These are phyloP conservation scores for Spinacia oleracea DNA, from an alignment of 179 eudicot species.

Conservation along the genomic window DNA sequence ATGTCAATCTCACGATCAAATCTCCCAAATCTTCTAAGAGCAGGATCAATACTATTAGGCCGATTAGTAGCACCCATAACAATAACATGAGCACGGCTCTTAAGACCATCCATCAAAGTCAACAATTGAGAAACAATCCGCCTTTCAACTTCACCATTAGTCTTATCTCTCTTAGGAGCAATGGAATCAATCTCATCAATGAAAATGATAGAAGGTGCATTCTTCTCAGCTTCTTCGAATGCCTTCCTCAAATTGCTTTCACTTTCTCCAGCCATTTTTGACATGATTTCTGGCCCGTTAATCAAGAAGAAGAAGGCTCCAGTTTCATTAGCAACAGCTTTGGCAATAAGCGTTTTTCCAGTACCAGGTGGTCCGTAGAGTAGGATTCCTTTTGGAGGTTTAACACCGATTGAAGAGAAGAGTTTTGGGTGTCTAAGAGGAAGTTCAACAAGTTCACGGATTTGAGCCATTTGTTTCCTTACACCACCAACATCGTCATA, in stretches of 20 bases:
- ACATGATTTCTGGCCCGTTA: constrained; percentile 73
- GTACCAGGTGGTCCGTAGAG: constrained; percentile 67
- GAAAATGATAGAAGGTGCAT: constrained; percentile 66
- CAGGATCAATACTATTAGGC: constrained; percentile 70
- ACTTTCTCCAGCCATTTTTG: constrained; percentile 69
- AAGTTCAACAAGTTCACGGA: constrained; percentile 66
- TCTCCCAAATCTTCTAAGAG: constrained; percentile 64
- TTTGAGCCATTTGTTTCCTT: constrained; percentile 76
- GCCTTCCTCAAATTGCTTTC: constrained; percentile 68
- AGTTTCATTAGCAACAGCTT: constrained; percentile 69
- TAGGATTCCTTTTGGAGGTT: constrained; percentile 68
- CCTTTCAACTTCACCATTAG: constrained; percentile 69
- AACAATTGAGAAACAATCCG: constrained; percentile 65
- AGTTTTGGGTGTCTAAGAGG: constrained; percentile 67
- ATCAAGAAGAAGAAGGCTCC: constrained; percentile 64
- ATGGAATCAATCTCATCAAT: constrained; percentile 74
- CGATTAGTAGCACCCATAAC: constrained; percentile 75
- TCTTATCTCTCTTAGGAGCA: constrained; percentile 71
- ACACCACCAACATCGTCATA: constrained; percentile 77
- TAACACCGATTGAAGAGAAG: constrained; percentile 63
- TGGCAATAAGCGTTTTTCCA: constrained; percentile 61
- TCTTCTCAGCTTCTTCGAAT: constrained; percentile 68
- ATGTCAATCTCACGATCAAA: constrained; percentile 71
- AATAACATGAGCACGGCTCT: constrained; percentile 64
- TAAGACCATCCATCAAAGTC: constrained; percentile 71